Conservation (phyloP, 768 basidiomycete species). For the Podaxis sp. region DNA sequence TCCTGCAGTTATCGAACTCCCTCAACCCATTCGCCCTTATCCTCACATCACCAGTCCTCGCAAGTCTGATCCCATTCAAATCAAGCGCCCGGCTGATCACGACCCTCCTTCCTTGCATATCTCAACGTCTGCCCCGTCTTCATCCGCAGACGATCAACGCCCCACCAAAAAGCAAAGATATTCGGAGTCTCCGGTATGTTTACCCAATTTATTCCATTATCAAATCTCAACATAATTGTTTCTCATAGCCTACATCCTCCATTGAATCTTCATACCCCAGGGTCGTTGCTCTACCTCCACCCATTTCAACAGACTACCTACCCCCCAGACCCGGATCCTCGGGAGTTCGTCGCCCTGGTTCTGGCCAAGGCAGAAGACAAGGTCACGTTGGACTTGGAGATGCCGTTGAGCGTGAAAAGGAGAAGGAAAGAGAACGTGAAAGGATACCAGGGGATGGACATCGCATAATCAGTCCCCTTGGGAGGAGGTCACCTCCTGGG, state of each 20-base stretch:
- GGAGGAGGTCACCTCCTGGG: constrained; percentile 49
- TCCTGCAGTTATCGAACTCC: constrained; percentile 23
- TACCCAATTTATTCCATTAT: too few relatives aligned
- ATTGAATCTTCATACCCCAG: neutral
- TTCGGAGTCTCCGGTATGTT: constrained; percentile 34
- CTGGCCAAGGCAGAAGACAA: constrained; percentile 10
- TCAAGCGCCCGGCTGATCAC: constrained; percentile 17
- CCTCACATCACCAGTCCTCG: constrained; percentile 19
- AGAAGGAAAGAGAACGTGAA: constrained; percentile 10
- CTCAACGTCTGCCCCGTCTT: constrained; percentile 18
- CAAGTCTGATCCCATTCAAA: constrained; percentile 21
- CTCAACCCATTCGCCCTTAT: constrained; percentile 13
- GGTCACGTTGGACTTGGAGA: neutral
- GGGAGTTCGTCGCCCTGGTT: constrained; percentile 5
- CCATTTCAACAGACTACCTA: constrained; percentile 4
- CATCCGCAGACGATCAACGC: constrained; percentile 24
- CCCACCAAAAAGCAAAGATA: constrained; percentile 45
- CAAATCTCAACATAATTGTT: neutral
- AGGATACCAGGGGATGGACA: constrained; percentile 21
- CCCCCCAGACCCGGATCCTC: neutral
- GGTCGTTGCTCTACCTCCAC: constrained; percentile 10
- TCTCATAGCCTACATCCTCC: neutral
- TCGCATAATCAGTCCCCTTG: constrained; percentile 30
- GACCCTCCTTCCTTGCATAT: constrained; percentile 20
- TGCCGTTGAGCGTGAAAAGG: constrained; percentile 9